Evolutionary conservation across 2,329 filamentous ascomycete species (phyloP).

Genomic region (Coleophoma eucalyptorum): DNA sequence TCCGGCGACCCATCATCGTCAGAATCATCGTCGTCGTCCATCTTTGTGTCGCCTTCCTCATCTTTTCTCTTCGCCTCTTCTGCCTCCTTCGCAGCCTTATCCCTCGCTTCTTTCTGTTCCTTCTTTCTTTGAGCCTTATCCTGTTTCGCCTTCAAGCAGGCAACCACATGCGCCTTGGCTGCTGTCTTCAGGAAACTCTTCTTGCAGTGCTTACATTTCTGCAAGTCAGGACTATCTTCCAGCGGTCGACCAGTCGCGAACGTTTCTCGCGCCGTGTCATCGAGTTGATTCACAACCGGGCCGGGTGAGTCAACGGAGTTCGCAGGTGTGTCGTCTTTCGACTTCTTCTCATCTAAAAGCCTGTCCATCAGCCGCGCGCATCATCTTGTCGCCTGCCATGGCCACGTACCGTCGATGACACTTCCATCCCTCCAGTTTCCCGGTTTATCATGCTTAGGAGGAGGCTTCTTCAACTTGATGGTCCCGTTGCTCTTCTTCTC

Average conservation of each 20-base stretch:
- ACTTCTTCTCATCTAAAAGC: conserved; percentile 49
- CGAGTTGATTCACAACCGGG: conserved; percentile 63
- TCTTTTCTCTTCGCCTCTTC: conserved; percentile 24
- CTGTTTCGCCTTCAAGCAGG: conserved; percentile 66
- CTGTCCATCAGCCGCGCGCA: conserved; percentile 6
- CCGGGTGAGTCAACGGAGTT: conserved; percentile 43
- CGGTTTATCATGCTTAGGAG: conserved; percentile 60
- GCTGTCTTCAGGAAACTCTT: conserved; percentile 75
- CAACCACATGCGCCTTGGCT: conserved; percentile 75
- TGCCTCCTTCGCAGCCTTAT: conserved; percentile 38
- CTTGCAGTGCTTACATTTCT: conserved; percentile 92
- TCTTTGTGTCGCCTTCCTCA: conserved; percentile 27
- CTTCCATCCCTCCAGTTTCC: conserved; percentile 71
- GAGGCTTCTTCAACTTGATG: conserved; percentile 60
- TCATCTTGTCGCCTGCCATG: not conserved
- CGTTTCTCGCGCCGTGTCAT: conserved; percentile 71
- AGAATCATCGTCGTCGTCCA: conserved; percentile 38
- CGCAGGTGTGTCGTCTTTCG: conserved; percentile 37
- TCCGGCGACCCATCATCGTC: conserved; percentile 34
- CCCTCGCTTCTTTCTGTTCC: conserved; percentile 28
- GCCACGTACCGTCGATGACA: conserved; percentile 53
- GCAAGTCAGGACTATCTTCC: conserved; percentile 73
- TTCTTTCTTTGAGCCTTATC: conserved; percentile 30
- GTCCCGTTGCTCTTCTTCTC: conserved; percentile 40
- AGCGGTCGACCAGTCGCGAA: conserved; percentile 81